Evolutionary conservation across 768 basidiomycete genomes (phyloP), one percentile per base, ranked within the genome.

Genomic region (Mycena pura): DNA sequence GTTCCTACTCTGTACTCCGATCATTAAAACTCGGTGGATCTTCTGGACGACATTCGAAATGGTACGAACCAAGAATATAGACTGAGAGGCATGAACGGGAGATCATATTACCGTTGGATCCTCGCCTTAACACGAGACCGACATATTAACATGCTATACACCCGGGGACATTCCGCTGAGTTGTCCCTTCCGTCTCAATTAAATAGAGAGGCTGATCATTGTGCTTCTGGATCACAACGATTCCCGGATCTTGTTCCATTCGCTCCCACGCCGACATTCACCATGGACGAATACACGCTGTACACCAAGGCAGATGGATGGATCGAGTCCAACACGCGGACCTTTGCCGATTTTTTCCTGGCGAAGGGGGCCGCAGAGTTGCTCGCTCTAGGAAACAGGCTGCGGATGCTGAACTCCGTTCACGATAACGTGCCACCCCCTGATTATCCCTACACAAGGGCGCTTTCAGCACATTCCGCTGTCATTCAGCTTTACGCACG

Each of bases 271-370:
- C 40, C 40, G 7, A 41, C 40, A 11, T 41, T 41, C 19, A 41
- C 40, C 40, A 41, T 41, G 40, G 40, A 41, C 19, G 11, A 41
- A 7, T 41, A 41, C 19, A 41, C 40, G 7, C 19, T 41, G 11
- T 41, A 41, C 19, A 7, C 11, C 40, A 19, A 11, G 11, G 40
- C 19, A 11, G 40, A 41, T 19, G 40, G 40, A 7, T 41, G 40
- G 40, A 41, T 25, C 48, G 17, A n/a, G 14, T 24, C 25, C 13
- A 64, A 75, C 9, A 38, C 27, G 5, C 24, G 34, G 4, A 17
- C n/a, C 39, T 54, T 15, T 28, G 15, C 15, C 25, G 52, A 17
- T 6, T 21, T 21, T 24, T 38, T 31, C 49, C 21, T 34, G n/a
- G 38, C 24, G 17, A 15, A 17, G 75, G 34, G 17, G 9, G 34